A percentile compares a stretch with the other conserved stretches of the same genome.
These are phyloP conservation scores for Wickerhamiella vanderwaltii DNA, from an alignment of 805 yeast species.

Conservation along the genomic window DNA sequence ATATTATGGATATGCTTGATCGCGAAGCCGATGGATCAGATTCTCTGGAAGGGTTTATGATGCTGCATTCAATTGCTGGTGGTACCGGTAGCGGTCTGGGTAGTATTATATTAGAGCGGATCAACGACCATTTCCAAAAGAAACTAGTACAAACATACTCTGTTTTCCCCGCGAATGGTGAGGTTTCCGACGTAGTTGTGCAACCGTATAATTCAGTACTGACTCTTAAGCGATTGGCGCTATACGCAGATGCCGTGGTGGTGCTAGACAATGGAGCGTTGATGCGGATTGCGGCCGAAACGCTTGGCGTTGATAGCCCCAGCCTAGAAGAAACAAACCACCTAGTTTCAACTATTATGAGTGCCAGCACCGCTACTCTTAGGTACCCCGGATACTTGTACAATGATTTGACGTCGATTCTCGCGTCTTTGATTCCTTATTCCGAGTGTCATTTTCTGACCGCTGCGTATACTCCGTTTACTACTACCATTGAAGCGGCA, in stretches of 20 bases:
- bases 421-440: slow-evolving; percentile 73
- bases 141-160: slow-evolving; percentile 76
- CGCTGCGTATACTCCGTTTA: slow-evolving; percentile 66
- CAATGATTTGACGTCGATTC: slow-evolving; percentile 67
- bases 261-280: slow-evolving; percentile 87
- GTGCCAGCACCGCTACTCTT: slow-evolving; percentile 74
- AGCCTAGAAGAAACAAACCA: slow-evolving; percentile 74
- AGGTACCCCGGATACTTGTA: slow-evolving; percentile 89
- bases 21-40: slow-evolving; percentile 86
- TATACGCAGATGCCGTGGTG: slow-evolving; percentile 74
- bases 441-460: slow-evolving; percentile 68
- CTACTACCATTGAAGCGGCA: slow-evolving; percentile 48
- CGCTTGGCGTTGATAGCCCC: slow-evolving; percentile 44
- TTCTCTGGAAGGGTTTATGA: slow-evolving; percentile 76
- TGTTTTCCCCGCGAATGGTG: slow-evolving; percentile 68
- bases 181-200: slow-evolving; percentile 90
- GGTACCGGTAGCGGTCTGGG: slow-evolving; percentile 98
- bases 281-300: slow-evolving; percentile 53
- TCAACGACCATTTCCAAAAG: slow-evolving; percentile 72
- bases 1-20: slow-evolving; percentile 71
- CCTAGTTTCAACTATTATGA: slow-evolving; percentile 71
- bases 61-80: slow-evolving; percentile 92
- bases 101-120: slow-evolving; percentile 59
- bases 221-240: slow-evolving; percentile 69
- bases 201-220: slow-evolving; percentile 89